These are phyloP conservation scores for Pseudotsuga menziesii DNA, from an alignment of 75 land plant genomes.

Conservation along the genomic window DNA sequence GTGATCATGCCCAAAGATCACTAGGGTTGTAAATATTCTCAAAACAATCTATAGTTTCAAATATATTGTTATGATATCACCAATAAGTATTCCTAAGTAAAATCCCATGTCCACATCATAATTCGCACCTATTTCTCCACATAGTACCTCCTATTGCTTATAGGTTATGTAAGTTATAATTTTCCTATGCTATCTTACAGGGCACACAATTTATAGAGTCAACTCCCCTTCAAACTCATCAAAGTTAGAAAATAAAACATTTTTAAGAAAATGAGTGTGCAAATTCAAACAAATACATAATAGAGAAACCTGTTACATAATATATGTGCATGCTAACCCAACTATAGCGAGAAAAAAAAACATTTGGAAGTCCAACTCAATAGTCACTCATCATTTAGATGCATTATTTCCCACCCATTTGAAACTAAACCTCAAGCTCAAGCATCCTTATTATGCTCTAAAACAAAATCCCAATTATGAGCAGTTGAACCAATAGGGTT, in stretches of 20 bases:
- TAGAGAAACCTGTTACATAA: neutral
- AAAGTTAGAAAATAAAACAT: too few relatives aligned
- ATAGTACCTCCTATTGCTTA: too few relatives aligned
- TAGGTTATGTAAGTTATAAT: too few relatives aligned
- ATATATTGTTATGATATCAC: neutral
- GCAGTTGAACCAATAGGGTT: neutral
- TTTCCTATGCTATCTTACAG: too few relatives aligned
- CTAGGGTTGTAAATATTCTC: too few relatives aligned
- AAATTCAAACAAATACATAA: neutral
- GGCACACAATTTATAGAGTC: too few relatives aligned
- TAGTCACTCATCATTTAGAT: neutral
- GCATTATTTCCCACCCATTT: neutral
- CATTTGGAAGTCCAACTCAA: neutral
- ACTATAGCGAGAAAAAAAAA: neutral
- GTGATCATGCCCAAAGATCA: too few relatives aligned
- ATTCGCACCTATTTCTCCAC: too few relatives aligned
- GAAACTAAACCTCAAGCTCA: neutral
- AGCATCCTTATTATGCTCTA: neutral
- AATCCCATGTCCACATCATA: neutral
- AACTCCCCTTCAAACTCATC: too few relatives aligned
- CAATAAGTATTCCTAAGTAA: neutral
- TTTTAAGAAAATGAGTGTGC: neutral
- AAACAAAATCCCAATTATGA: neutral
- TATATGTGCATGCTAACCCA: neutral
- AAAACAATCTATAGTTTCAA: neutral